Evolutionary conservation across 2,329 filamentous ascomycete species (phyloP), one percentile per base, ranked within the genome.

Genomic region (Diplodia sapinea): DNA sequence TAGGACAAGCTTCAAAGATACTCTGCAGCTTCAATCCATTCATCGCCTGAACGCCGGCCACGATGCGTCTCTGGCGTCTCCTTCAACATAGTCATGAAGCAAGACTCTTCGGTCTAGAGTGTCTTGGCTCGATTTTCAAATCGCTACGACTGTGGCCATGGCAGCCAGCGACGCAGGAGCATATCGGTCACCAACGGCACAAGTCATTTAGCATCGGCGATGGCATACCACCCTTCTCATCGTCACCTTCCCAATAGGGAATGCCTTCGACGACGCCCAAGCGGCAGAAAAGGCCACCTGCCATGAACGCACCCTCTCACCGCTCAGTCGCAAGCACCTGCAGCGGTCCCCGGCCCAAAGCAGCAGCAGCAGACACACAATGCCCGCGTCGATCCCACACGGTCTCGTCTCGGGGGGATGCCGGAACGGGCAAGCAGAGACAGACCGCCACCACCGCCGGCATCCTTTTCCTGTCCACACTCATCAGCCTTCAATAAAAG

Each of bases 261-360:
- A 26, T 5, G 8, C 57, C 57, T 33, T 13, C 17, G n/a, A 8
- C 23, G 36, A 20, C 23, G 23, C 23, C 31, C 56, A 49, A 38
- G 20, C 56, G 56, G 57, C 57, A 61, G 57, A 61, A 61, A 61
- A 61, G 26, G 31, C 29, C 57, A 43, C 56, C 56, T 29, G 43
- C 56, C 29, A 33, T n/a, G 23, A 26, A 26, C 23, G 23, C 23
- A 26, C 23, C 23, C 23, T 26, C 40, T 49, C 57, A 61, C 57
- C 57, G 57, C 57, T 61, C 57, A 61, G 15, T 40, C 26, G 20
- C 33, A 50, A 11, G 15, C 33, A 26, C 56, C 12, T 8, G 23
- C 52, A 26, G 23, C 23, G 23, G 26, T 33, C 31, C 31, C 31
- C 31, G 31, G 31, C 6, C 31, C 31, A 33, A 7, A 33, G 23